Conservation (phyloP, 2,329 filamentous ascomycete species). For the Colletotrichum theobromicola region DNA sequence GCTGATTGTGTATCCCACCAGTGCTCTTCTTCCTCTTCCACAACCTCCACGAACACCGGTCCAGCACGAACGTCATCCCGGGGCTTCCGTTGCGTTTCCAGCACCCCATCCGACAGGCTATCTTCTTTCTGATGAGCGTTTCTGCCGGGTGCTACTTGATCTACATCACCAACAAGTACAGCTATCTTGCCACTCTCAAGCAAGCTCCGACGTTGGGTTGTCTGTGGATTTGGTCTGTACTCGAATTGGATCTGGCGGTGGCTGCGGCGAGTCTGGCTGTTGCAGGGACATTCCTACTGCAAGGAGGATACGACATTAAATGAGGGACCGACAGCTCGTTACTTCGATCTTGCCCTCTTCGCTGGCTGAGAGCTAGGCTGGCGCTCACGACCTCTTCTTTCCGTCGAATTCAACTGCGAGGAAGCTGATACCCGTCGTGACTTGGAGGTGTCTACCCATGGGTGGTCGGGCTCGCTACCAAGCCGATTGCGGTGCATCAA, state of each 20-base stretch:
- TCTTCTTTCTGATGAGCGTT: slow-evolving; percentile 70
- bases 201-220: slow-evolving; percentile 86
- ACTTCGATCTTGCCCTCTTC: slow-evolving; percentile 17
- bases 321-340: slow-evolving; percentile 10
- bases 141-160: slow-evolving; percentile 79
- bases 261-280: slow-evolving; percentile 61
- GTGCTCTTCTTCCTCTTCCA: slow-evolving; percentile 63
- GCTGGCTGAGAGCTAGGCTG: neutral
- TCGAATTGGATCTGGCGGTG: slow-evolving; percentile 78
- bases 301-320: slow-evolving; percentile 55
- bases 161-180: slow-evolving; percentile 77
- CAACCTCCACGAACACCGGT: slow-evolving; percentile 57
- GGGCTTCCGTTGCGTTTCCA: slow-evolving; percentile 53
- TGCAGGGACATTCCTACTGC: slow-evolving; percentile 51
- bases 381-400: neutral
- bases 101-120: slow-evolving; percentile 53
- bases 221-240: slow-evolving; percentile 90
- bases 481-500: slow-evolving; percentile 27
- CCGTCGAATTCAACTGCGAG: slow-evolving; percentile 7
- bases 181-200: slow-evolving; percentile 92
- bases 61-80: slow-evolving; percentile 55
- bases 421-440: neutral
- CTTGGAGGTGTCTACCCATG: slow-evolving; percentile 9
- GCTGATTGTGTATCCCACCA: slow-evolving; percentile 29
- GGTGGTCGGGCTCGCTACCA: neutral